phyloP scores from a whole-genome alignment of 2,329 filamentous ascomycete genomes.

The Pseudogymnoascus sp. region DNA sequence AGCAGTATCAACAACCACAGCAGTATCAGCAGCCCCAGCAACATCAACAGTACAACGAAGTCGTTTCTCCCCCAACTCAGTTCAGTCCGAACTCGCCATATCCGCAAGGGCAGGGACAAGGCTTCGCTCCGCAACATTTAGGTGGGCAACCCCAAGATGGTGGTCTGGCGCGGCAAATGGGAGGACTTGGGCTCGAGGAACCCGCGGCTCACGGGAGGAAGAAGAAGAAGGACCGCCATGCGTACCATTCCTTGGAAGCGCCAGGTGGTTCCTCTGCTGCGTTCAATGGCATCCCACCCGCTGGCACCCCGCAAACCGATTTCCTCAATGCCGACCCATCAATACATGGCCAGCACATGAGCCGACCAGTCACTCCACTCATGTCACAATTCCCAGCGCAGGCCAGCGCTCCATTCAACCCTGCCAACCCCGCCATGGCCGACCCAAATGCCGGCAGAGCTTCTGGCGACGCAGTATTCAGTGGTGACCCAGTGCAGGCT shows the following conservation, averaged over 20 bases:
- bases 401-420: conserved; percentile 44
- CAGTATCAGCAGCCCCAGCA: conserved; percentile 15
- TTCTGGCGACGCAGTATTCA: conserved; percentile 26
- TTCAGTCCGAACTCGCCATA: conserved; percentile 13
- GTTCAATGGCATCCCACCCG: conserved; percentile 60
- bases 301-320: conserved; percentile 44
- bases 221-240: conserved; percentile 94
- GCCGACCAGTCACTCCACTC: conserved; percentile 35
- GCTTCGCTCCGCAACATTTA: conserved; percentile 26
- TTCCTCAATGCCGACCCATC: conserved; percentile 51
- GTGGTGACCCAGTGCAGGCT: conserved; percentile 44
- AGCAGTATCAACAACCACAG: conserved; percentile 10
- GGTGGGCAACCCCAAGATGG: conserved; percentile 35
- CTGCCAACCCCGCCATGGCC: conserved; percentile 31
- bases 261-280: conserved; percentile 57
- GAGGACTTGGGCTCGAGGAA: conserved; percentile 59
- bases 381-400: conserved; percentile 55
- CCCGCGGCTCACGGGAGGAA: conserved; percentile 44
- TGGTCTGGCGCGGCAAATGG: conserved; percentile 65
- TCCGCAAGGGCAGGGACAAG: conserved; percentile 25
- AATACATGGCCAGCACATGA: conserved; percentile 38
- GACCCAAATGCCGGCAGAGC: conserved; percentile 19
- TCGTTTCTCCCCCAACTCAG: conserved; percentile 2
- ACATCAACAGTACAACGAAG: conserved; percentile 16
- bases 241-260: conserved; percentile 78